phyloP scores from a whole-genome alignment of 2,329 filamentous ascomycete genomes.

The Trichophyton rubrum region DNA sequence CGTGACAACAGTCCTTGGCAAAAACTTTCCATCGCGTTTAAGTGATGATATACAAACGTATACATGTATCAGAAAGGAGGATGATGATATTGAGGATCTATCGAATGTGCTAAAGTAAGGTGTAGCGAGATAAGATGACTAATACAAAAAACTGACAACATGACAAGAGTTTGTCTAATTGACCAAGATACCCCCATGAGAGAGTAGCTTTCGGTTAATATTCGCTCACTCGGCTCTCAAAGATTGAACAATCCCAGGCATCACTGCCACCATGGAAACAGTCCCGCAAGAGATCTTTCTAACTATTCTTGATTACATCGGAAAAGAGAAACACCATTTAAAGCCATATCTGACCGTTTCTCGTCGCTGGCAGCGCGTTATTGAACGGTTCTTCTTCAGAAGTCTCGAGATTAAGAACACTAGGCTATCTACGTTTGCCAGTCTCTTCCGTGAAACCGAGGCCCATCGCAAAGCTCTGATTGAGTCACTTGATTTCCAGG shows the following conservation, averaged over 20 bases:
- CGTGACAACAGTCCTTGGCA: too few relatives aligned
- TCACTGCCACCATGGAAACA: neutral
- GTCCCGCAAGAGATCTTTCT: neutral
- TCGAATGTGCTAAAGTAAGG: too few relatives aligned
- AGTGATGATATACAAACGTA: too few relatives aligned
- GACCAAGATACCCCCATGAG: too few relatives aligned
- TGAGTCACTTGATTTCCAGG: neutral
- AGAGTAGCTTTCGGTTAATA: too few relatives aligned
- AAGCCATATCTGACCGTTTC: conserved; percentile 5
- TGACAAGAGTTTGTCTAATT: too few relatives aligned
- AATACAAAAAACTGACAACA: too few relatives aligned
- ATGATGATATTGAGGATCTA: too few relatives aligned
- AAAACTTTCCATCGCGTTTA: too few relatives aligned
- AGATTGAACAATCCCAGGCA: neutral
- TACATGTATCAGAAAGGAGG: too few relatives aligned
- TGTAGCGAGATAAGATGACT: too few relatives aligned
- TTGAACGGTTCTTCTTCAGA: neutral
- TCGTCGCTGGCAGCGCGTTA: conserved; percentile 1
- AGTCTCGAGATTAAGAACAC: neutral
- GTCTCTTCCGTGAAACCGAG: neutral
- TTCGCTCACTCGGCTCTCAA: too few relatives aligned
- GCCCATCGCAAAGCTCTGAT: neutral
- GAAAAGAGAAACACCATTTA: neutral
- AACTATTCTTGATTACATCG: neutral
- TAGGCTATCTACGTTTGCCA: neutral